Evolutionary conservation across 2,329 filamentous ascomycete genomes (phyloP).

Genomic region (Cladophialophora bantiana): DNA sequence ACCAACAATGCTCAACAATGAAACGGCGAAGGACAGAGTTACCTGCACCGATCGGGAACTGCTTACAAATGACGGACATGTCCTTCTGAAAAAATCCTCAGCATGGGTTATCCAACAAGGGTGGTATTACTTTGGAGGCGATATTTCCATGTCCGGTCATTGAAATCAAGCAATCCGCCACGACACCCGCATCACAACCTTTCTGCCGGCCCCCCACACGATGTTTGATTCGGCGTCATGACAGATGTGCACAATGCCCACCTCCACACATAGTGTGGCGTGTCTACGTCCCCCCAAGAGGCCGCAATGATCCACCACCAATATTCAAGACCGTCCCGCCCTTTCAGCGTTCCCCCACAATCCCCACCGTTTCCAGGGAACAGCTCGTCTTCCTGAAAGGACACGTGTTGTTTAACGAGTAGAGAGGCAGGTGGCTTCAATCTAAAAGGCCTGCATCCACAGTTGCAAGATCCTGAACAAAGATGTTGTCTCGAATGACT

Average conservation of each 20-base stretch:
- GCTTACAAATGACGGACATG: neutral
- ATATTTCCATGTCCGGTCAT: neutral
- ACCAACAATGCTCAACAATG: neutral
- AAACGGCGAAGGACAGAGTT: neutral
- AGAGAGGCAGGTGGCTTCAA: slow-evolving; percentile 1
- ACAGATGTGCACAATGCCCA: neutral
- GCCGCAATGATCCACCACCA: neutral
- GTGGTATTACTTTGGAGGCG: neutral
- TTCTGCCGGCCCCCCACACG: neutral
- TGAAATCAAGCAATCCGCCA: slow-evolving; percentile 21
- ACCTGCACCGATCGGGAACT: neutral
- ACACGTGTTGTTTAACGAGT: neutral
- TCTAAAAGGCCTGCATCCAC: slow-evolving; percentile 2
- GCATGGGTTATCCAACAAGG: neutral
- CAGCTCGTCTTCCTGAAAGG: neutral
- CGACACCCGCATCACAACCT: slow-evolving; percentile 15
- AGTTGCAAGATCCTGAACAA: neutral
- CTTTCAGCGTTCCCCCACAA: neutral
- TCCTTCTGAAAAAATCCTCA: neutral
- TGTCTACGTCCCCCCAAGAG: neutral
- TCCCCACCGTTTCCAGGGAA: neutral
- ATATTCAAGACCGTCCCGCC: neutral
- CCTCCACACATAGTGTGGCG: neutral
- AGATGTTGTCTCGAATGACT: neutral
- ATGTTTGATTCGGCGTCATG: slow-evolving; percentile 2